Evolutionary conservation across 2,329 filamentous ascomycete species (phyloP).

Genomic region (Ilyonectria mors-panacis): DNA sequence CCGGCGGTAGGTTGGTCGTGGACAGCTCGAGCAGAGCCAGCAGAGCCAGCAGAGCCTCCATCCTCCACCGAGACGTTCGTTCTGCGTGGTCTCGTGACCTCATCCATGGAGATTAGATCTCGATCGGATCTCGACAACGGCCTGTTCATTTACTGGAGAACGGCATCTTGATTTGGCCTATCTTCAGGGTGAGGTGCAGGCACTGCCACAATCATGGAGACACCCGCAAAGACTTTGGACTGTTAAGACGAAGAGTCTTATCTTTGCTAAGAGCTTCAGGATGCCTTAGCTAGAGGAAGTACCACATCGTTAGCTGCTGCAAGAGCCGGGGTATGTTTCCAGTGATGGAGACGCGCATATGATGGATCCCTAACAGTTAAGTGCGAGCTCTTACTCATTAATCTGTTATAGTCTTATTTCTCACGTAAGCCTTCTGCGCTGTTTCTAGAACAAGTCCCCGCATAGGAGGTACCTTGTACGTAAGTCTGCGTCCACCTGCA

Average conservation of each 20-base stretch:
- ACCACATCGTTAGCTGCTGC: constrained; percentile 34
- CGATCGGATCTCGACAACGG: constrained; percentile 42
- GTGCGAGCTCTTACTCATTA: neutral
- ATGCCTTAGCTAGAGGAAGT: constrained; percentile 43
- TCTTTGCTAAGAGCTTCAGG: constrained; percentile 35
- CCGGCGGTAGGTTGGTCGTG: neutral
- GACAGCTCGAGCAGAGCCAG: constrained; percentile 4
- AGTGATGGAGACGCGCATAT: neutral
- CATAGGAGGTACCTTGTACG: constrained; percentile 45
- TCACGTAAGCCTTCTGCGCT: constrained; percentile 35
- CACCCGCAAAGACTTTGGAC: constrained; percentile 16
- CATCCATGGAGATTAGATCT: constrained; percentile 38
- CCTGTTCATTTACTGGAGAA: constrained; percentile 12
- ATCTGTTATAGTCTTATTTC: constrained; percentile 23
- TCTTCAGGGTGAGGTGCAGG: constrained; percentile 42
- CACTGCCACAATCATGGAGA: constrained; percentile 44
- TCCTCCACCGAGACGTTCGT: constrained; percentile 7
- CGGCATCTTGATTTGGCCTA: constrained; percentile 27
- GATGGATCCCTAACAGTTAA: constrained; percentile 13
- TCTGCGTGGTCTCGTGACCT: constrained; percentile 37
- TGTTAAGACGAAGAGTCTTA: constrained; percentile 42
- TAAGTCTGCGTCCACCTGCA: constrained; percentile 40
- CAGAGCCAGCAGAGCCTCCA: constrained; percentile 27
- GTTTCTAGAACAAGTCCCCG: constrained; percentile 43
- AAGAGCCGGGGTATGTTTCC: constrained; percentile 25